Base-by-base conservation (phyloP, 2,329 filamentous ascomycete genomes). In the Fusarium albosuccineum region DNA sequence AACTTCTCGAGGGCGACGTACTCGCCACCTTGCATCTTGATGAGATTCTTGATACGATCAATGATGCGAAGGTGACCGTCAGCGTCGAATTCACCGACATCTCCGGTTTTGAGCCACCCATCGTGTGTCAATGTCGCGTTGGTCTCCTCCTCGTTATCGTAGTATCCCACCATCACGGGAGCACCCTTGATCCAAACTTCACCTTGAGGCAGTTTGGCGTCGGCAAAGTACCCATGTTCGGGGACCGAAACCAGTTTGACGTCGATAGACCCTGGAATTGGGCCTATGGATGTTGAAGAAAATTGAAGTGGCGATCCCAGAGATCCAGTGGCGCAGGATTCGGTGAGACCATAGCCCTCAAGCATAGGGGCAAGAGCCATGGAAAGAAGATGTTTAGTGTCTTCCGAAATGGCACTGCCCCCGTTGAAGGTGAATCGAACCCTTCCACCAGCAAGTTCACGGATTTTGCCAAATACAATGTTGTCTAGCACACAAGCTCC, bases 1-100 rank as follows among this genome's bases (percentile, higher is more conserved):
- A 98, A 88, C 83, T 94, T 97, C 82, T 98, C 95, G 3, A 98
- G 86, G n/a, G 95, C 95, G 77, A 98, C 96, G 80, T 98, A 98
- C 84, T 98, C 95, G 70, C 95, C 95, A 61, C 94, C 93, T 65
- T 92, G 87, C 59, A 96, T 93, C 88, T 98, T 98, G 79, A 97
- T 92, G 53, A 98, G 84, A 81, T 97, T 98, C 89, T 98, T 98
- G 87, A 97, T 93, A 67, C 95, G 93, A 79, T 98, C 95, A 74
- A 97, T 94, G 76, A 98, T 90, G 70, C 86, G 87, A 65, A 97
- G 80, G 76, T 97, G 92, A 37, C 95, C 95, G 64, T 90, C 85
- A 37, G 82, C 76, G 78, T 95, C 90, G 73, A 94, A 95, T 77
- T 97, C 92, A 71, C 95, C 95, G 76, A 98, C 94, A 74, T 98